Evolutionary conservation across 176 grass and related monocot genomes (phyloP).

Genomic region (Carex parvula): DNA sequence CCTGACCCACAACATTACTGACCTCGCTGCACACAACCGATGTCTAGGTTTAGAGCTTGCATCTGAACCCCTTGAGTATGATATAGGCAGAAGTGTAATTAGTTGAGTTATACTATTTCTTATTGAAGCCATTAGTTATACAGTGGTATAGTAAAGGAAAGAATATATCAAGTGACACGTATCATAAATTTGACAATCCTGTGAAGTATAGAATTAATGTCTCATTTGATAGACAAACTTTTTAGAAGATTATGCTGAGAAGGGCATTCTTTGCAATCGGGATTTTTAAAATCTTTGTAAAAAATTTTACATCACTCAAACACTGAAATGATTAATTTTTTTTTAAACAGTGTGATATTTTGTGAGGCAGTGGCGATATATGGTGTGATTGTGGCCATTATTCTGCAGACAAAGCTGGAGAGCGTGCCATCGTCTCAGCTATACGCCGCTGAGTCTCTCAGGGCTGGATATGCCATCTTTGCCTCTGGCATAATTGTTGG

Average conservation of each 20-base stretch:
- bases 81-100: background rate
- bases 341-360: conserved; percentile 84
- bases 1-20: background rate
- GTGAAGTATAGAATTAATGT: background rate
- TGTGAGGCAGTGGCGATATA: conserved; percentile 99
- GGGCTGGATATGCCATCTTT: conserved; percentile 96
- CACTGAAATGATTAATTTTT: background rate
- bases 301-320: background rate
- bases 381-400: conserved; percentile 97
- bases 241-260: background rate
- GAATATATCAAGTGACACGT: background rate
- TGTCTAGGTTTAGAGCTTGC: background rate
- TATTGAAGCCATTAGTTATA: background rate
- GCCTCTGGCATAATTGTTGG: conserved; percentile 92
- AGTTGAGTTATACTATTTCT: background rate
- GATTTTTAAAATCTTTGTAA: background rate
- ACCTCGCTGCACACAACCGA: background rate
- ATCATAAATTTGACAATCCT: background rate
- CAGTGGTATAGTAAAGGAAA: background rate
- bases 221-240: background rate
- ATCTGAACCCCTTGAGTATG: background rate
- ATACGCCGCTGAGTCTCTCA: conserved; percentile 72
- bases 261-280: background rate
- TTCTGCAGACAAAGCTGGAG: conserved; percentile 97
- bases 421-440: conserved; percentile 65